Evolutionary conservation across 176 grass and related monocot species (phyloP).

Genomic region (Rhipidocladum racemiflorum): DNA sequence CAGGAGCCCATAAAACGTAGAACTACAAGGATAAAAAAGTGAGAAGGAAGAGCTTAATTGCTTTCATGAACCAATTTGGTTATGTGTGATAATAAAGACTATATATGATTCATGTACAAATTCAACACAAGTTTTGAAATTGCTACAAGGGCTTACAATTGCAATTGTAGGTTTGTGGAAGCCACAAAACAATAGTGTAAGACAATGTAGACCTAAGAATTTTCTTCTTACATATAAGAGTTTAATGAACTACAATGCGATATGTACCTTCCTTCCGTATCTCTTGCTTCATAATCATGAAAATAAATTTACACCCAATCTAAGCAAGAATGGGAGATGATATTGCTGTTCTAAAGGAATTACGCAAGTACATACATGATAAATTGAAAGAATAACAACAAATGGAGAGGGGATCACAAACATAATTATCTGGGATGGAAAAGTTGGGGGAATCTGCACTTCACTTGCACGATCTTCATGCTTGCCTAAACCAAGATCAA

Average conservation of each 20-base stretch:
- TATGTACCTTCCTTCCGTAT: slow-evolving; percentile 54
- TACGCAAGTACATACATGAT: slow-evolving; percentile 26
- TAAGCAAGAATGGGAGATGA: slow-evolving; percentile 36
- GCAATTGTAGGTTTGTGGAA: neutral
- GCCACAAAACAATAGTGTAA: neutral
- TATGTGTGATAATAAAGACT: neutral
- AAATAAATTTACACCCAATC: slow-evolving; percentile 43
- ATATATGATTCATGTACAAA: neutral
- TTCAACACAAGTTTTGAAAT: neutral
- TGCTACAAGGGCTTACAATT: neutral
- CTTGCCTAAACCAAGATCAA: slow-evolving; percentile 22
- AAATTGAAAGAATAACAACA: slow-evolving; percentile 49
- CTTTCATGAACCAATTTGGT: neutral
- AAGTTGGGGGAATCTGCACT: slow-evolving; percentile 3
- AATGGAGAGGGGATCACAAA: slow-evolving; percentile 24
- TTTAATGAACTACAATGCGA: slow-evolving; percentile 41
- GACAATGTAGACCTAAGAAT: neutral
- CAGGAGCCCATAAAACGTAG: neutral
- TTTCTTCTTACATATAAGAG: slow-evolving; percentile 20
- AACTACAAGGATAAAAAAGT: neutral
- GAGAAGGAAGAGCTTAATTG: neutral
- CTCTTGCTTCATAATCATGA: slow-evolving; percentile 36
- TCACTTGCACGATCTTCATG: slow-evolving; percentile 25
- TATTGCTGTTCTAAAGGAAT: slow-evolving; percentile 37
- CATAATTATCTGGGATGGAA: neutral